Evolutionary conservation across 1,284 basidiomycete genomes (phyloP), one percentile per base, ranked within the genome.

Genomic region (Testicularia cyperi): DNA sequence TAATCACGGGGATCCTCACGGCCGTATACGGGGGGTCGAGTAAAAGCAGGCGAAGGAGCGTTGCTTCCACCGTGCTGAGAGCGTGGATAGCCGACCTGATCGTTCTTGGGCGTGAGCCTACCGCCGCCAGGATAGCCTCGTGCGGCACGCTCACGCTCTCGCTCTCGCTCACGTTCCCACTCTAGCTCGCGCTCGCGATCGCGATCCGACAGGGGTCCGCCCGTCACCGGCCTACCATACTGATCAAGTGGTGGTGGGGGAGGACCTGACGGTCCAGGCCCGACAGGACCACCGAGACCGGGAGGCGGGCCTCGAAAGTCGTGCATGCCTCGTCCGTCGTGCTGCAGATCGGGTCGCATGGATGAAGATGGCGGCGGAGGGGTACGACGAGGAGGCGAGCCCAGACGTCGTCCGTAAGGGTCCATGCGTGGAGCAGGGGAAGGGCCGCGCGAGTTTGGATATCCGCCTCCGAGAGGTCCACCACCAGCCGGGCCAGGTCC

Each of bases 51-150:
- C 35, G 60, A 64, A 23, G 60, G 44, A 15, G 60, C 60, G 15
- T 64, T 54, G 60, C 60, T 64, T n/a, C n/a, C n/a, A 30, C 60
- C 60, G 33, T 64, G 60, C 36, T 57, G 54, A 15, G 60, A 64
- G 8, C 60, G 41, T 24, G 60, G 43, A 27, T 58, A 58, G 22
- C 39, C 49, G 19, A 36, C 26, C n/a, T n/a, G n/a, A 23, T 64
- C 60, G 33, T 64, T 51, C 41, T 64, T 64, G 19, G 60, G 60
- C n/a, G 60, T 64, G 39, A 58, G 40, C 29, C 60, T 44, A 6
- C 60, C 60, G 27, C 60, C 56, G 27, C 35, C 24, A 28, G 44
- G 37, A 30, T 64, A 64, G 23, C 51, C 46, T 10, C 60, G 53
- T 22, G 51, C 49, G 7, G 42, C 47, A 22, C 58, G 54, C 41